Evolutionary conservation across 345 rosid species (phyloP).

Genomic region (Garcia nutans): DNA sequence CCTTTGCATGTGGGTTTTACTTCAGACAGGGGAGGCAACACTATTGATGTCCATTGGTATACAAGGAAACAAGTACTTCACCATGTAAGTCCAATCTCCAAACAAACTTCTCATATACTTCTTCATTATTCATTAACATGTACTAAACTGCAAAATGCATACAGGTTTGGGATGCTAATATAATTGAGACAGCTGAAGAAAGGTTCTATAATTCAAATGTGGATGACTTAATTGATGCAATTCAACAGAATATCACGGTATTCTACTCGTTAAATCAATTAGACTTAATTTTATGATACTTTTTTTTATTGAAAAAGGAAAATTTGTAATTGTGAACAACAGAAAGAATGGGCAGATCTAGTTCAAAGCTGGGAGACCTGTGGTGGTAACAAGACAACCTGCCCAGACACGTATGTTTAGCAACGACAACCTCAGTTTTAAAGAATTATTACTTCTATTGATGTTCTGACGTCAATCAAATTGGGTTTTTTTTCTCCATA

Average conservation of each 20-base stretch:
- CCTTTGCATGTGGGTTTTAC: conserved; percentile 81
- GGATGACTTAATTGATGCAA: conserved; percentile 55
- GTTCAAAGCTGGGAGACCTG: conserved; percentile 70
- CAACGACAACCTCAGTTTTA: not conserved
- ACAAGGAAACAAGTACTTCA: conserved; percentile 73
- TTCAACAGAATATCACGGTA: conserved; percentile 71
- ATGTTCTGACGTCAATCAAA: not conserved
- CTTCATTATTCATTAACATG: not conserved
- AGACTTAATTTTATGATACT: not conserved
- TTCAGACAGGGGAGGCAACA: conserved; percentile 77
- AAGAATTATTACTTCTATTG: not conserved
- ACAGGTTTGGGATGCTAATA: conserved; percentile 76
- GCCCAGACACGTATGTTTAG: conserved; percentile 65
- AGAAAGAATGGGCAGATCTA: conserved; percentile 68
- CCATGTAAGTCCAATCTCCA: conserved; percentile 49
- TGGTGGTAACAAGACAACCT: conserved; percentile 44
- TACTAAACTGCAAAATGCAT: conserved; percentile 5
- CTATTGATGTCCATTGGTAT: conserved; percentile 85
- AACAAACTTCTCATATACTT: not conserved
- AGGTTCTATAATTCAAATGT: conserved; percentile 47
- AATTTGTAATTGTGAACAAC: conserved; percentile 9
- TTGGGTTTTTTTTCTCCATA: conserved; percentile 18
- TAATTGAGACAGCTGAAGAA: conserved; percentile 69
- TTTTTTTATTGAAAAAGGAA: no score
- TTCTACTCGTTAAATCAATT: not conserved